Conservation (phyloP, 345 rosid genomes). For the Eucalyptus polyanthemos region DNA sequence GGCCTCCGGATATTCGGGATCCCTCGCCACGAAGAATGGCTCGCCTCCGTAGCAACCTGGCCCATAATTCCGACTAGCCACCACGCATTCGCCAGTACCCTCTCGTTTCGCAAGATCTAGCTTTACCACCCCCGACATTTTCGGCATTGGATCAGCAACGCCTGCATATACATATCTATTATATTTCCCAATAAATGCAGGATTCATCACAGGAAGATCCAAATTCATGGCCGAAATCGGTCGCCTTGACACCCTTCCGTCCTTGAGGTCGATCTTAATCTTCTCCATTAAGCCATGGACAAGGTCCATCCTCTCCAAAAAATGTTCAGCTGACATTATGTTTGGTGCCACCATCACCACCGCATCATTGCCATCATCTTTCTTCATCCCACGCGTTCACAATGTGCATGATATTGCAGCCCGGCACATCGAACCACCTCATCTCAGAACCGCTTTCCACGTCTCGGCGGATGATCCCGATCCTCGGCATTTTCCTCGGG, state of each 20-base stretch:
- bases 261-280: constrained; percentile 20
- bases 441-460: constrained; percentile 16
- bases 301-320: constrained; percentile 29
- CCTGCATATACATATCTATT: constrained; percentile 27
- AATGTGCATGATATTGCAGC: constrained; percentile 25
- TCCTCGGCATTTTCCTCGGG: constrained; percentile 14
- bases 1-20: constrained; percentile 8
- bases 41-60: constrained; percentile 31
- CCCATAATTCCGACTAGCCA: constrained; percentile 20
- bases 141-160: constrained; percentile 31
- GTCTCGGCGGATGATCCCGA: constrained; percentile 27
- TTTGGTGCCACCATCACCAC: constrained; percentile 31
- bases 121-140: not conserved
- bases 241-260: constrained; percentile 14
- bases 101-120: not conserved
- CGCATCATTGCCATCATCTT: not conserved
- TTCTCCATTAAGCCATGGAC: constrained; percentile 27
- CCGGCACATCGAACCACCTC: constrained; percentile 43
- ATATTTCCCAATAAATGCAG: constrained; percentile 8
- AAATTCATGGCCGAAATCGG: constrained; percentile 31
- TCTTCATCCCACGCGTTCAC: constrained; percentile 49
- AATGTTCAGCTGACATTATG: constrained; percentile 28
- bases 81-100: constrained; percentile 28
- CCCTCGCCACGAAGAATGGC: constrained; percentile 36
- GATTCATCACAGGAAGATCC: constrained; percentile 33